Conservation (phyloP, 331 rosid species). For the Quercus lobata region DNA sequence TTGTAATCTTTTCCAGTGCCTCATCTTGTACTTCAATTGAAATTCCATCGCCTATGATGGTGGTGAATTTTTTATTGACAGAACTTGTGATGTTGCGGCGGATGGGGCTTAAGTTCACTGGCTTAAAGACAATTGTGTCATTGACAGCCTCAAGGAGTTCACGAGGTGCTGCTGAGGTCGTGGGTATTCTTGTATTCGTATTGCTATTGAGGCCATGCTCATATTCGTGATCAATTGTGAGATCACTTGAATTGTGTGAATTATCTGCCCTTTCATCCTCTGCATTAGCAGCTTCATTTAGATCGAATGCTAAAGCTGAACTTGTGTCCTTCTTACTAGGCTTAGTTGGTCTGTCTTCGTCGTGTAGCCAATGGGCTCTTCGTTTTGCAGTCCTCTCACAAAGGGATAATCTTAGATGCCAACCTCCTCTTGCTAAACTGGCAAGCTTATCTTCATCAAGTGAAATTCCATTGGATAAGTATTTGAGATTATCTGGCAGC, state of each 20-base stretch:
- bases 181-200: slow-evolving; percentile 11
- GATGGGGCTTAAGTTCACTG: slow-evolving; percentile 44
- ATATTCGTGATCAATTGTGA: slow-evolving; percentile 68
- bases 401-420: slow-evolving; percentile 65
- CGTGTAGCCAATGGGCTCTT: slow-evolving; percentile 49
- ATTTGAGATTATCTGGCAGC: slow-evolving; percentile 67
- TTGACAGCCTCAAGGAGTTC: slow-evolving; percentile 70
- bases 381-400: slow-evolving; percentile 58
- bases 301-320: slow-evolving; percentile 64
- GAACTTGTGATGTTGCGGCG: slow-evolving; percentile 41
- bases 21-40: slow-evolving; percentile 64
- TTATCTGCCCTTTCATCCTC: slow-evolving; percentile 72
- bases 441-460: slow-evolving; percentile 54
- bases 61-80: slow-evolving; percentile 43
- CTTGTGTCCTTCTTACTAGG: slow-evolving; percentile 43
- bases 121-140: slow-evolving; percentile 74
- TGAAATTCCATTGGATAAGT: slow-evolving; percentile 40
- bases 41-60: slow-evolving; percentile 43
- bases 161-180: slow-evolving; percentile 22
- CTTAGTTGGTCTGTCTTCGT: slow-evolving; percentile 54
- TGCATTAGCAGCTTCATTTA: slow-evolving; percentile 65
- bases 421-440: slow-evolving; percentile 41
- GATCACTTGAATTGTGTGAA: slow-evolving; percentile 84
- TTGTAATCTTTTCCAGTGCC: slow-evolving; percentile 65
- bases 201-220: slow-evolving; percentile 37